Evolutionary conservation across 352 stramenopile genomes (phyloP).

Genomic region (Elongisporangium prolatum): DNA sequence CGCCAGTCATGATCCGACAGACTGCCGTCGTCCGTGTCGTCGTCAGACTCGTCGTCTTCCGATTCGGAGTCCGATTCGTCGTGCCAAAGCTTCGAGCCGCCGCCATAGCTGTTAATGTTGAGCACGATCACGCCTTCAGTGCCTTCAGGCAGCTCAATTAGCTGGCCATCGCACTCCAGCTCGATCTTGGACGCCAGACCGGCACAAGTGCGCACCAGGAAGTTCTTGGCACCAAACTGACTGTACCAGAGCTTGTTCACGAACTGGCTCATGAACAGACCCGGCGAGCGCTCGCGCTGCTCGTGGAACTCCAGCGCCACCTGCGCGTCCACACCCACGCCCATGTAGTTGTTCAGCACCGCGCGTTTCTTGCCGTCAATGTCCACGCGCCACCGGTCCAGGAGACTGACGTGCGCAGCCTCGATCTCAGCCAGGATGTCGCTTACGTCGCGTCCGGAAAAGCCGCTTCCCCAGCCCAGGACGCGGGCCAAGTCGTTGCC

Average conservation of each 20-base stretch:
- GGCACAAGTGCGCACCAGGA: conserved; percentile 79
- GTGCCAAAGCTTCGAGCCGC: conserved; percentile 85
- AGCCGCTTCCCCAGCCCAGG: conserved; percentile 92
- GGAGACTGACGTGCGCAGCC: conserved; percentile 63
- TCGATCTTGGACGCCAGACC: conserved; percentile 71
- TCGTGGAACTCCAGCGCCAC: conserved; percentile 90
- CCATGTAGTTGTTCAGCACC: conserved; percentile 81
- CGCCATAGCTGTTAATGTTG: conserved; percentile 88
- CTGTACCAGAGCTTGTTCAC: conserved; percentile 93
- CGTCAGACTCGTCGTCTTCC: conserved; percentile 40
- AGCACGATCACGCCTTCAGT: conserved; percentile 85
- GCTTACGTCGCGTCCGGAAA: conserved; percentile 66
- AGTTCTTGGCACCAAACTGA: conserved; percentile 84
- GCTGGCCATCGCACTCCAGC: conserved; percentile 76
- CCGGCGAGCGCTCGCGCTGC: conserved; percentile 80
- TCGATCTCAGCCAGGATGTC: conserved; percentile 65
- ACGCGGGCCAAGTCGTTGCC: conserved; percentile 94
- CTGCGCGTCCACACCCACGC: conserved; percentile 87
- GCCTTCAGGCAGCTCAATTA: conserved; percentile 58
- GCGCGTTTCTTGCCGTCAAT: conserved; percentile 63
- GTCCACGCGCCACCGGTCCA: conserved; percentile 74
- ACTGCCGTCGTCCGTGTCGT: conserved; percentile 30
- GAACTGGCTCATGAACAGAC: conserved; percentile 85
- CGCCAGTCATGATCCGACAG: conserved; percentile 1
- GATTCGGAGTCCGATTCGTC: conserved; percentile 66